Evolutionary conservation across 345 rosid genomes (phyloP), one percentile per base, ranked within the genome.

Genomic region (Rubroshorea leprosula): DNA sequence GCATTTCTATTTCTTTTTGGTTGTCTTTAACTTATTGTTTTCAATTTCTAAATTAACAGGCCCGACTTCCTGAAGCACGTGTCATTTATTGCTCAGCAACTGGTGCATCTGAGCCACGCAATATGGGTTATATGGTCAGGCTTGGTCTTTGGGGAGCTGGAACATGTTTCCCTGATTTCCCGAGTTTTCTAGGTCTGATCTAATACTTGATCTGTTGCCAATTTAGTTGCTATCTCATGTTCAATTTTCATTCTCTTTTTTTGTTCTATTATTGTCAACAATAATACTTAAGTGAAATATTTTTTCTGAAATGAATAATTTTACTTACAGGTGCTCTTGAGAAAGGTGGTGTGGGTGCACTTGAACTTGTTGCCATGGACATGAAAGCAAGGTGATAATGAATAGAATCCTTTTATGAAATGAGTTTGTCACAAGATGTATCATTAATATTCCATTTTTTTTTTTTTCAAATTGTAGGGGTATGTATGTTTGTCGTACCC

Each of bases 361-460:
- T 93, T 70, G 99, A 93, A 79, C 93, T 93, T 72, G 97, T 93
- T 73, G 99, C 99, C 52, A 93, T 93, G 99, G 99, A 93, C 80
- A 93, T 93, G 99, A 93, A 93, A 86, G 97, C 97, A 41, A 89
- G 99, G 99, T 90, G 63, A 62, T 53, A 59, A 54, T 64, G 64
- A 58, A 60, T 62, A 31, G 35, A 60, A 54, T 59, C 62, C 45
- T 49, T 51, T 52, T 54, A 4, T 55, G 13, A 44, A 57, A 45
- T 27, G 60, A 49, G 31, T 27, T 3, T 50, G 25, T 64, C 54
- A 18, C 54, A 15, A 19, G 55, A 56, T 60, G 29, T 70, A 50
- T 51, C 51, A 38, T 55, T 59, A 49, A 16, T 68, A 56, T 66
- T 49, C 14, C 54, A 47, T 19, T 5, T 35, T 26, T 5, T 59